Conservation (phyloP, 1,139 yeast species). For the Insectozyma bohioensis region DNA sequence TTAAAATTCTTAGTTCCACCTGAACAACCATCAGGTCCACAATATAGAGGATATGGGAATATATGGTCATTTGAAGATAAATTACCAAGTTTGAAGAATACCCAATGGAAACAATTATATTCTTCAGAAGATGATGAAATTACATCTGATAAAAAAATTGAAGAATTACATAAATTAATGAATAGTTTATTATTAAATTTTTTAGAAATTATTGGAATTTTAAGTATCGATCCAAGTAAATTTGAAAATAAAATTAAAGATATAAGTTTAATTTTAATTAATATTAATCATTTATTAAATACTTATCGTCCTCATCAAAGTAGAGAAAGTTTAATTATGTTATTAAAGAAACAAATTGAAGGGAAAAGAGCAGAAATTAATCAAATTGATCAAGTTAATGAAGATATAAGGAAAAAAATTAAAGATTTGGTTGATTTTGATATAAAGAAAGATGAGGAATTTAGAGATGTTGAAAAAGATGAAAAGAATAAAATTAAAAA, state of each 20-base stretch:
- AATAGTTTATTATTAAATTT: conserved; percentile 70
- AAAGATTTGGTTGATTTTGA: conserved; percentile 22
- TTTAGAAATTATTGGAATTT: conserved; percentile 71
- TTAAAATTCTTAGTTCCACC: conserved; percentile 67
- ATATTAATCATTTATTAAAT: conserved; percentile 79
- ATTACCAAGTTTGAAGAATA: conserved; percentile 62
- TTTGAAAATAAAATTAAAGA: conserved; percentile 69
- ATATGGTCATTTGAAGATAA: conserved; percentile 77
- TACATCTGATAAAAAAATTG: conserved; percentile 54
- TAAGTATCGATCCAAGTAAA: conserved; percentile 65
- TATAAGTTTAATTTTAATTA: conserved; percentile 70
- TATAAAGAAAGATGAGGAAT: too few species aligned
- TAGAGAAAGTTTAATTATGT: conserved; percentile 72
- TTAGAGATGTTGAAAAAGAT: conserved; percentile 7
- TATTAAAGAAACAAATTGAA: conserved; percentile 64
- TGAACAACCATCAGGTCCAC: conserved; percentile 53
- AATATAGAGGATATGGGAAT: conserved; percentile 78
- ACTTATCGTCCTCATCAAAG: conserved; percentile 90
- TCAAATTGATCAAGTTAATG: conserved; percentile 46
- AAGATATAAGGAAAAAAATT: conserved; percentile 44
- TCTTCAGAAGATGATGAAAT: conserved; percentile 41
- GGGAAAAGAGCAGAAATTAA: conserved; percentile 53
- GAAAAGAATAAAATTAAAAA: conserved; percentile 11
- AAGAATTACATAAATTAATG: conserved; percentile 67
- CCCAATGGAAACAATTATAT: conserved; percentile 71